Evolutionary conservation across 1,139 yeast genomes (phyloP).

Genomic region (Kodamaea arcana): DNA sequence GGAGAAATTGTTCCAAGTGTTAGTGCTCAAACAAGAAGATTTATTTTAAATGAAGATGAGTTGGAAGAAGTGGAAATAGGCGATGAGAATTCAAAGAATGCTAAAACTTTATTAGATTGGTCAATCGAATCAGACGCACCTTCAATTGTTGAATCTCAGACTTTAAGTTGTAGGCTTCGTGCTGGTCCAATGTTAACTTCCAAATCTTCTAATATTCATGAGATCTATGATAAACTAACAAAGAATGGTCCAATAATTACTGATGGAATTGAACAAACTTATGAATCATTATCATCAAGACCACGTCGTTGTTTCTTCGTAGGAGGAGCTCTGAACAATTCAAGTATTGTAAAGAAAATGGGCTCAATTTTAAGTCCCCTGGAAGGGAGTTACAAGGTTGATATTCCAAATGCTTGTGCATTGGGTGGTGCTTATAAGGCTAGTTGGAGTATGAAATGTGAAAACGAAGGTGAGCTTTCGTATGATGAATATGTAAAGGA

Average conservation of each 20-base stretch:
- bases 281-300: conserved; percentile 41
- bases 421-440: conserved; percentile 93
- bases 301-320: conserved; percentile 77
- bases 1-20: conserved; percentile 90
- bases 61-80: conserved; percentile 12
- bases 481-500: conserved; percentile 39
- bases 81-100: conserved; percentile 15
- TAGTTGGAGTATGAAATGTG: conserved; percentile 56
- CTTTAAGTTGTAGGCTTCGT: conserved; percentile 76
- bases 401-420: conserved; percentile 88
- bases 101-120: conserved; percentile 37
- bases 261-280: conserved; percentile 47
- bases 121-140: conserved; percentile 60
- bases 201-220: conserved; percentile 8
- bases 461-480: conserved; percentile 35
- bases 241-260: conserved; percentile 41
- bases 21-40: conserved; percentile 52
- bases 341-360: conserved; percentile 62
- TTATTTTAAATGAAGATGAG: not conserved
- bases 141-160: conserved; percentile 82
- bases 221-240: conserved; percentile 23
- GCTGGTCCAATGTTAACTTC: conserved; percentile 61
- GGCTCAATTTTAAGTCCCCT: conserved; percentile 64
- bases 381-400: conserved; percentile 66
- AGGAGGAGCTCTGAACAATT: conserved; percentile 82